Base-by-base conservation (phyloP, 2,329 filamentous ascomycete species). In the Oidium heveae region DNA sequence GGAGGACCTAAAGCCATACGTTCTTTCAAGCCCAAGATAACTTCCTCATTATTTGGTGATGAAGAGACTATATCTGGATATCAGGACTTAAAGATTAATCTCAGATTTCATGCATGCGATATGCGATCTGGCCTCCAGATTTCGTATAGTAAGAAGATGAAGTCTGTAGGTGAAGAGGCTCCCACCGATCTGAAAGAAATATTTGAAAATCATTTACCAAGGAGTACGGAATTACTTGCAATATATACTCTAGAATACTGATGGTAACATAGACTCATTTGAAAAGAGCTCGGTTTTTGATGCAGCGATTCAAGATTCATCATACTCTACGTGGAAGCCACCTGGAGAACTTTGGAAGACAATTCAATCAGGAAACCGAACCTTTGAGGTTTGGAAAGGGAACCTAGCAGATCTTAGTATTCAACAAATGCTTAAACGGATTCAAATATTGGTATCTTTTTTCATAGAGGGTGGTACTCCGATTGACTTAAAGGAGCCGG, bases 391-490 rank as follows among this genome's bases (percentile, higher is more conserved):
- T 55, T 95, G 88, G 86, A 79, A 77, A 60, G 83, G 85, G 9
- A 82, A 72, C 53, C 71, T 98, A 54, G 72, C 75, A 2, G 81
- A 95, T 63, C 70, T 75, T 0, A 73, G 73, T 16, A 78, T 93
- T 44, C 76, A 77, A 63, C 74, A 80, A 62, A 71, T 95, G 41
- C 72, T 94, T 62, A 78, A 78, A 57, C 85, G 88, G 54, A 76
- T 93, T 59, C 87, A 94, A 68, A 78, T 95, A 55, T 71, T 94
- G 37, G 77, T 88, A 5, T 79, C 86, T 16, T 73, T 96, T 57
- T 93, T 87, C 66, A 95, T 98, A 58, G 93, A 98, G 66, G 91
- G 86, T 32, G 91, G 88, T n/a, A 84, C 79, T 4, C 78, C 78
- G 39, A 79, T 95, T 49, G 58, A 76, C 16, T 70, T 82, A 2